These are phyloP conservation scores for Pelargonium citronellum DNA, from an alignment of 441 rosid genomes.

Conservation along the genomic window DNA sequence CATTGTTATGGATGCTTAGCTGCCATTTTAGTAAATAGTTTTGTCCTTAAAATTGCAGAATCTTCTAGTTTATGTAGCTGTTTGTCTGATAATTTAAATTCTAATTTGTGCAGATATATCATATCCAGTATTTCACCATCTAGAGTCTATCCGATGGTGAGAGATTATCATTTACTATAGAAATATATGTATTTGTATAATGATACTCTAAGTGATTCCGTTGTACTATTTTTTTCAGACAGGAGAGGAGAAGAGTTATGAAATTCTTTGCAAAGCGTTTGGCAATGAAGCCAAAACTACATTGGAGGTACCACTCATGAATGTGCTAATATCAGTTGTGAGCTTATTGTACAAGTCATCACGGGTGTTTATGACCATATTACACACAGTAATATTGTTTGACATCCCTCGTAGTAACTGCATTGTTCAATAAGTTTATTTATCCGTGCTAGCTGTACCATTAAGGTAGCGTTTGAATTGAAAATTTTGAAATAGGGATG, in stretches of 20 bases:
- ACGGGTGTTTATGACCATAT: too few species aligned
- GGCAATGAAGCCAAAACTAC: constrained; percentile 51
- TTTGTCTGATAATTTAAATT: neutral
- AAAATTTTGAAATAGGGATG: too few species aligned
- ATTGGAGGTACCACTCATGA: constrained; percentile 38
- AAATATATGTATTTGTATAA: neutral
- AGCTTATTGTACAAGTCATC: too few species aligned
- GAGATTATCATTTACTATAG: constrained; percentile 9
- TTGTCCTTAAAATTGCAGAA: neutral
- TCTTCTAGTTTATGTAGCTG: neutral
- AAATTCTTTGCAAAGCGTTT: constrained; percentile 84
- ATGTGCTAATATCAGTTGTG: too few species aligned
- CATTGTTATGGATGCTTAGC: neutral
- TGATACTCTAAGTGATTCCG: neutral
- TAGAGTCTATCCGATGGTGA: constrained; percentile 58
- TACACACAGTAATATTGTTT: too few species aligned
- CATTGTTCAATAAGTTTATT: too few species aligned
- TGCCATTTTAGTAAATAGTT: neutral
- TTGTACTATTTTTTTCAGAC: constrained; percentile 34
- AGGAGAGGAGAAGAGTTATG: constrained; percentile 47
- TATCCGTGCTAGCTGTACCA: too few species aligned
- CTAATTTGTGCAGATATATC: constrained; percentile 44
- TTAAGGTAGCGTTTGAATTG: too few species aligned
- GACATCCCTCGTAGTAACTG: too few species aligned
- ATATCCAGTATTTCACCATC: constrained; percentile 82